phyloP scores from a whole-genome alignment of 768 basidiomycete species.

The Lentinus brumalis region DNA sequence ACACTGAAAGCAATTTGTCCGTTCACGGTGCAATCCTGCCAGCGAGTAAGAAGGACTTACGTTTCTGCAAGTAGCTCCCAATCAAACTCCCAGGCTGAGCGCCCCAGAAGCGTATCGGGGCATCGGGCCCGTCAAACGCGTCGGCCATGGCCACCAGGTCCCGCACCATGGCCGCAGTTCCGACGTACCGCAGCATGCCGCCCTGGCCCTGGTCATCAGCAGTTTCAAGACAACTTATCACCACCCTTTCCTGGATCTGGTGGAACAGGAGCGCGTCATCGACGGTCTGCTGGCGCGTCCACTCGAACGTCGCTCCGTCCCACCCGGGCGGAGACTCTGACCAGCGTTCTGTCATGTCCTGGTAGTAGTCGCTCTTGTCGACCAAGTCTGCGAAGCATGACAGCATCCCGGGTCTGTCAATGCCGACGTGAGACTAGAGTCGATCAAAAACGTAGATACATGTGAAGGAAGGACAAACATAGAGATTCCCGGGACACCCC shows the following conservation, averaged over 20 bases:
- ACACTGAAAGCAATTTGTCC: not conserved
- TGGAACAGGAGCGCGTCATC: too few species aligned
- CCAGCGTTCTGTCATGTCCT: too few species aligned
- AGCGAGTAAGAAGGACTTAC: not conserved
- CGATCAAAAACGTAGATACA: too few species aligned
- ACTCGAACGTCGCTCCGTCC: too few species aligned
- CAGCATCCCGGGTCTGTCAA: too few species aligned
- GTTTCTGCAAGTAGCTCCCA: not conserved
- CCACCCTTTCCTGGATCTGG: not conserved
- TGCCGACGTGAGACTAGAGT: too few species aligned
- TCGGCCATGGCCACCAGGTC: constrained; percentile 3
- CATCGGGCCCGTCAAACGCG: constrained; percentile 9
- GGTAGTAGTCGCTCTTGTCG: too few species aligned
- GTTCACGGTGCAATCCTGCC: not conserved
- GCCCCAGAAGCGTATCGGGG: not conserved
- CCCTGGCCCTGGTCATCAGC: not conserved
- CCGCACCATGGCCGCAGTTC: not conserved
- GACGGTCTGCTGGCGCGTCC: too few species aligned
- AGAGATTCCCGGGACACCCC: too few species aligned
- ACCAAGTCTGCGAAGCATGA: too few species aligned
- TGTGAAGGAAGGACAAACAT: too few species aligned
- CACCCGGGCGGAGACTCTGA: too few species aligned
- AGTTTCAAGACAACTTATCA: not conserved
- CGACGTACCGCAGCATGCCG: not conserved
- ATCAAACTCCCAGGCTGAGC: not conserved